Conservation (phyloP, 306 rosid genomes). For the Medicago lupulina region DNA sequence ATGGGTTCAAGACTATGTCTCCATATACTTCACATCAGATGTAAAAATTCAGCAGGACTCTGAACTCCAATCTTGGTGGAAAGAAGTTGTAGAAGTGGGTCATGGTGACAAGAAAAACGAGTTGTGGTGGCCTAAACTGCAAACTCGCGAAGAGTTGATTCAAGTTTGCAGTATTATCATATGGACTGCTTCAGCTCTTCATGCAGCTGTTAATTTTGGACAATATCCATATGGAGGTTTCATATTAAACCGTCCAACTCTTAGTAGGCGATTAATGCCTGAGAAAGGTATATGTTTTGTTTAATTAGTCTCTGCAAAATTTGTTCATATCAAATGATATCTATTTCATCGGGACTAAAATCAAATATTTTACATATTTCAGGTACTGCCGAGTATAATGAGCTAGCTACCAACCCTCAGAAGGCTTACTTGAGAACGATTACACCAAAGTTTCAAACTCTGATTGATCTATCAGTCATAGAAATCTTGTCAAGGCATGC, state of each 20-base stretch:
- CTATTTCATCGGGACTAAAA: not conserved
- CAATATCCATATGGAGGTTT: slow-evolving; percentile 45
- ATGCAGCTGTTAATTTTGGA: slow-evolving; percentile 45
- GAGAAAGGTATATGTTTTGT: slow-evolving; percentile 14
- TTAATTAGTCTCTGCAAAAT: not conserved
- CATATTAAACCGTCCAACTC: slow-evolving; percentile 65
- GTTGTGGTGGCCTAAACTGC: slow-evolving; percentile 38
- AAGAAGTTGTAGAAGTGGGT: slow-evolving; percentile 38
- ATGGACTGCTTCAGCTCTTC: slow-evolving; percentile 40
- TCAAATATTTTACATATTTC: not conserved
- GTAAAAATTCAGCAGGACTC: slow-evolving; percentile 36
- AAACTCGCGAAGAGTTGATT: slow-evolving; percentile 30
- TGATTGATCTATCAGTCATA: slow-evolving; percentile 55
- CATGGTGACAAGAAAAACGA: slow-evolving; percentile 31
- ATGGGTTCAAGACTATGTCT: slow-evolving; percentile 37
- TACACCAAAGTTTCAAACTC: slow-evolving; percentile 55
- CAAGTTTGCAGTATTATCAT: not conserved
- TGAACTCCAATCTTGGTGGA: slow-evolving; percentile 68
- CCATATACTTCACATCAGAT: slow-evolving; percentile 44
- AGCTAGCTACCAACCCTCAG: slow-evolving; percentile 46
- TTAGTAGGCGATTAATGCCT: slow-evolving; percentile 62
- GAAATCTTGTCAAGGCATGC: slow-evolving; percentile 53
- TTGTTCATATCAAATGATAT: not conserved
- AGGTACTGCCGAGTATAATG: slow-evolving; percentile 59
- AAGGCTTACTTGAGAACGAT: slow-evolving; percentile 58